Base-by-base conservation (phyloP, 2,329 filamentous ascomycete genomes). In the Cylindrodendrum hubeiense region DNA sequence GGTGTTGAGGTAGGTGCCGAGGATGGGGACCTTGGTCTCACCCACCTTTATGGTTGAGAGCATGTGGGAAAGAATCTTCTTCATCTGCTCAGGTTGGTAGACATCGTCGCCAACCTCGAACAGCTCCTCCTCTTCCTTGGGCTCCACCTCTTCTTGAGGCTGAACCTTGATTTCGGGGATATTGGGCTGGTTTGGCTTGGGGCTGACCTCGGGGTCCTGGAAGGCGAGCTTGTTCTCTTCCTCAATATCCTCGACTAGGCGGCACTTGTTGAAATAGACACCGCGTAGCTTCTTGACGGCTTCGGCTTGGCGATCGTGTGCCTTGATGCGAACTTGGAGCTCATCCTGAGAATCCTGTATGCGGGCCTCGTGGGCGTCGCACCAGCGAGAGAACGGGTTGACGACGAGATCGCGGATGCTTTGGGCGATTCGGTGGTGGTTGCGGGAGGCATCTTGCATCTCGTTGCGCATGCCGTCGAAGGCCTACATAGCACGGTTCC, bases 211-310 rank as follows among this genome's bases (percentile, higher is more conserved):
- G 2, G 94, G 94, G 70, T 95, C 94, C 79, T 97, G 94, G 81
- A 99, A 99, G 41, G 95, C 96, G 60, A 99, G 87, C 82, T 99
- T 98, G 80, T 98, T 97, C 84, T 99, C 97, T 81, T 99, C 96
- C 79, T 99, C 96, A 66, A 98, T 83, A 77, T 99, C 96, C 79
- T 99, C 97, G 7, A 98, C 92, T 67, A 98, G 85, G 53, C 97
- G 91, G 79, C 96, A 99, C 82, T 98, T 99, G 85, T 98, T 99
- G 87, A 98, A 98, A 82, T 99, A 99, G 74, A 93, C 93, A 80
- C 93, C 97, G 69, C 96, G 90, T 73, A 98, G 88, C 82, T 98
- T 98, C 86, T 94, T 94, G 67, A 97, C 94, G 21, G 88, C 80
- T 67, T 99, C 96, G 63, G 92, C 91, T 80, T 99, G 97, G 71